Evolutionary conservation across 495 filamentous ascomycete genomes (phyloP).

Genomic region (Aspergillus avenaceus): DNA sequence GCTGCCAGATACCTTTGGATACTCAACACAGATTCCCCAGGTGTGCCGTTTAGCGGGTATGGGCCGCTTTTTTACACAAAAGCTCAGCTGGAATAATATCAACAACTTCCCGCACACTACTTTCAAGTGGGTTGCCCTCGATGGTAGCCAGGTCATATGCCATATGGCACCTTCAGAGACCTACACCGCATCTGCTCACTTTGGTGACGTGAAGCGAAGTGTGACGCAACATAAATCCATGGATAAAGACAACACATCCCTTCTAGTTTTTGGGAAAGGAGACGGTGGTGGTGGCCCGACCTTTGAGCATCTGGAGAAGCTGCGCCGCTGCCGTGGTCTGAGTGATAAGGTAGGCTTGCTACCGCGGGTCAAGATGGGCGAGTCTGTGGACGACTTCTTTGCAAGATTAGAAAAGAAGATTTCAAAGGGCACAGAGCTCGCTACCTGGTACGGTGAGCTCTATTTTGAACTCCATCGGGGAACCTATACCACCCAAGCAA

Average conservation of each 20-base stretch:
- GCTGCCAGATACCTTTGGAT: constrained; percentile 97
- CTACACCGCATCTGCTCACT: constrained; percentile 90
- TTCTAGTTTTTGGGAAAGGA: constrained; percentile 92
- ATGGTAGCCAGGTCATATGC: constrained; percentile 93
- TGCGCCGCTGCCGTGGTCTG: constrained; percentile 89
- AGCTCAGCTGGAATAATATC: constrained; percentile 96
- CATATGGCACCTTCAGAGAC: constrained; percentile 96
- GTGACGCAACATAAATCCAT: constrained; percentile 92
- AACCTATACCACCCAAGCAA: constrained; percentile 94
- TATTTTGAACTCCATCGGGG: constrained; percentile 97
- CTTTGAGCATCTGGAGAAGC: constrained; percentile 90
- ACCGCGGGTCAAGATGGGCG: constrained; percentile 84
- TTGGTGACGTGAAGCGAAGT: constrained; percentile 90
- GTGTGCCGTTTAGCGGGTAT: constrained; percentile 88
- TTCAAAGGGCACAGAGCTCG: constrained; percentile 69
- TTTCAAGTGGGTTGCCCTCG: constrained; percentile 94
- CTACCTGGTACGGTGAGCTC: constrained; percentile 96
- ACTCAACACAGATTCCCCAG: constrained; percentile 91
- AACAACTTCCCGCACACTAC: constrained; percentile 98
- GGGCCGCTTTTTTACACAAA: constrained; percentile 95
- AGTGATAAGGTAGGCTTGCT: constrained; percentile 81
- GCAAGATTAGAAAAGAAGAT: constrained; percentile 70
- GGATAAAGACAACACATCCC: constrained; percentile 80
- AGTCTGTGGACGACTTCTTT: constrained; percentile 96
- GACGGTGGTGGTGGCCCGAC: constrained; percentile 95